Base-by-base conservation (phyloP, 1,284 basidiomycete genomes). In the Ganoderma leucocontextum region DNA sequence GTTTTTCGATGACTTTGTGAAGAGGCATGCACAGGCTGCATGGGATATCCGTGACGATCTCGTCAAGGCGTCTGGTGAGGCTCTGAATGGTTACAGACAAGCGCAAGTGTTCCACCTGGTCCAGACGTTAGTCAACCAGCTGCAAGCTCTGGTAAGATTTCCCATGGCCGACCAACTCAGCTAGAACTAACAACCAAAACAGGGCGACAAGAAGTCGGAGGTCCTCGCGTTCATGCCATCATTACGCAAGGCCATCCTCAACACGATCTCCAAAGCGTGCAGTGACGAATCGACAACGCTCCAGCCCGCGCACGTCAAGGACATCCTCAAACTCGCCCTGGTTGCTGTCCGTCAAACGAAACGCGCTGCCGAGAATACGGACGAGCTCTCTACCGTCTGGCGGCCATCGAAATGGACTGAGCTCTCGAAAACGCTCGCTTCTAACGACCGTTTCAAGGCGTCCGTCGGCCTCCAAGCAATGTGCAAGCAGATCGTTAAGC, bases 1-100 rank as follows among this genome's bases (percentile, higher is more conserved):
- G 47, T 96, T 98, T 82, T 89, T 99, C 80, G 84, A 89, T 65
- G 94, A 96, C 63, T 93, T 94, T 75, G 84, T 94, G 66, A 86
- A 86, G 38, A 89, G 94, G 49, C 88, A 89, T 80, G 90, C 94
- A 0, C 70, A 80, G 9, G 81, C 85, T 7, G 94, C 89, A 9
- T 97, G 95, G 94, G 79, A 73, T 49, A 79, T 95, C 39, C 88
- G 90, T 15, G 78, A 84, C 17, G 85, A 88, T 70, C 78, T 96
- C 22, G 74, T 93, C 53, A 83, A 85, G 12, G 78, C 87, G 1
- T 84, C 86, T 1, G 80, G 78, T 38, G 86, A 86, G 68, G 88
- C 91, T 3, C 85, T 92, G 70, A 97, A 96, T 75, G 79, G 83
- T 1, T 97, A 93, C 78, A 86, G 95, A 64, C 89, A 88, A 77